These are phyloP conservation scores for Teratosphaeria gauchensis DNA, from an alignment of 2,329 filamentous ascomycete genomes.

Conservation along the genomic window DNA sequence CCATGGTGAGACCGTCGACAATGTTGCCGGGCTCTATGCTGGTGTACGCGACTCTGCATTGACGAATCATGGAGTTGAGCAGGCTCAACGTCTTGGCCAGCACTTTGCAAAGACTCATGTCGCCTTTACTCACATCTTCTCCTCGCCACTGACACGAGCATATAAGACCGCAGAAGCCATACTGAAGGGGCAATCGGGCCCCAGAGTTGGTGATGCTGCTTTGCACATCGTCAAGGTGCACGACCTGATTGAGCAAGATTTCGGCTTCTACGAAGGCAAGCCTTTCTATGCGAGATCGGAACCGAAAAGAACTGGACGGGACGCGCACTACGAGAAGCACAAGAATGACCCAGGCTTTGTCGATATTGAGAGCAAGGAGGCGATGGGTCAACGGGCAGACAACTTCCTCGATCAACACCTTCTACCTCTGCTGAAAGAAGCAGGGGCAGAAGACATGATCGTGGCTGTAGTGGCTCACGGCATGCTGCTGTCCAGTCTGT, in stretches of 20 bases:
- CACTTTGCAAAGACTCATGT: conserved; percentile 57
- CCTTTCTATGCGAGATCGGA: conserved; percentile 40
- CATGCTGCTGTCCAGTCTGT: conserved; percentile 63
- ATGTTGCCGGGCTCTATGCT: conserved; percentile 68
- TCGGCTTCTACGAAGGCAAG: conserved; percentile 60
- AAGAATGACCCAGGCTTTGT: conserved; percentile 36
- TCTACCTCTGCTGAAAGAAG: conserved; percentile 41
- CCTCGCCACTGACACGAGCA: conserved; percentile 69
- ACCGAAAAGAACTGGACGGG: conserved; percentile 27
- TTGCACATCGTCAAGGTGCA: conserved; percentile 33
- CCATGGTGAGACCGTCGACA: conserved; percentile 86
- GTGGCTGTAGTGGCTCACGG: conserved; percentile 74
- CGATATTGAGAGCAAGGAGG: conserved; percentile 57
- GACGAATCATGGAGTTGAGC: conserved; percentile 71
- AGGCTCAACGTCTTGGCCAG: conserved; percentile 61
- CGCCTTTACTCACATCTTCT: conserved; percentile 60
- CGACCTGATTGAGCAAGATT: conserved; percentile 63
- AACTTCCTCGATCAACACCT: conserved; percentile 58
- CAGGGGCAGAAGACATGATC: conserved; percentile 25
- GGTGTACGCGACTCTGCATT: conserved; percentile 71
- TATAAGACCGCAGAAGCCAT: conserved; percentile 61
- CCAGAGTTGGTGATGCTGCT: background rate
- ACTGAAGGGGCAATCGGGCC: conserved; percentile 19
- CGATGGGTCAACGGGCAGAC: conserved; percentile 56
- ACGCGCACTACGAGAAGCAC: conserved; percentile 30